Conservation (phyloP, 331 rosid genomes). For the Rhamnella rubrinervis region DNA sequence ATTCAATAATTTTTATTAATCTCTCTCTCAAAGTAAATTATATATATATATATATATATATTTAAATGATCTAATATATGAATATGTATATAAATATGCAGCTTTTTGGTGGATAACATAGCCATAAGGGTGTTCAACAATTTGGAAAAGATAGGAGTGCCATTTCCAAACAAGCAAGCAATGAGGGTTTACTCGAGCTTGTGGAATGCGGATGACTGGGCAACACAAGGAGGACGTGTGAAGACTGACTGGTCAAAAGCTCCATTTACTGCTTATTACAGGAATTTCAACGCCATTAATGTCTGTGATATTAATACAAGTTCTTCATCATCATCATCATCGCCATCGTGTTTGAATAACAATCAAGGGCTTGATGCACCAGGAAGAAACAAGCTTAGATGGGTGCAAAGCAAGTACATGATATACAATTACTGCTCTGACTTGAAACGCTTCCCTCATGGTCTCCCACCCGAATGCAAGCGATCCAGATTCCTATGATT, state of each 20-base stretch:
- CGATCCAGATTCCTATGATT: slow-evolving; percentile 17
- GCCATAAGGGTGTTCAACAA: slow-evolving; percentile 41
- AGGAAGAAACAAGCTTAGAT: slow-evolving; percentile 39
- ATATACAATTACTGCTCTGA: slow-evolving; percentile 39
- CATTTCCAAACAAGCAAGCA: slow-evolving; percentile 57
- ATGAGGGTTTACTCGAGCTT: slow-evolving; percentile 72
- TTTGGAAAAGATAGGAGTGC: slow-evolving; percentile 31
- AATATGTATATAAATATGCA: background rate
- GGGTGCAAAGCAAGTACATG: slow-evolving; percentile 44
- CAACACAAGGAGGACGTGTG: slow-evolving; percentile 73
- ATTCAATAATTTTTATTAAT: background rate
- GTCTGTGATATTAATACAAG: slow-evolving; percentile 41
- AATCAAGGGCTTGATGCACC: slow-evolving; percentile 26
- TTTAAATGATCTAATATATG: background rate
- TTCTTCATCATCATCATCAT: background rate
- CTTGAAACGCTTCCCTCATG: slow-evolving; percentile 28
- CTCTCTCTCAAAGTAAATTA: background rate
- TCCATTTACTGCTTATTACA: slow-evolving; percentile 69
- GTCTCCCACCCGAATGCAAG: slow-evolving; percentile 30
- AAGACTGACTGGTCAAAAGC: slow-evolving; percentile 70
- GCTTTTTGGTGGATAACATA: slow-evolving; percentile 36
- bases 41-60: too few relatives aligned
- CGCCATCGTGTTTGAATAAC: background rate
- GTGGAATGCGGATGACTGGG: slow-evolving; percentile 87
- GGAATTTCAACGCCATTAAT: slow-evolving; percentile 39